A percentile compares a stretch with the other conserved stretches of the same genome.
These are phyloP conservation scores for Osmozyma mogii DNA, from an alignment of 805 yeast species.

Conservation along the genomic window DNA sequence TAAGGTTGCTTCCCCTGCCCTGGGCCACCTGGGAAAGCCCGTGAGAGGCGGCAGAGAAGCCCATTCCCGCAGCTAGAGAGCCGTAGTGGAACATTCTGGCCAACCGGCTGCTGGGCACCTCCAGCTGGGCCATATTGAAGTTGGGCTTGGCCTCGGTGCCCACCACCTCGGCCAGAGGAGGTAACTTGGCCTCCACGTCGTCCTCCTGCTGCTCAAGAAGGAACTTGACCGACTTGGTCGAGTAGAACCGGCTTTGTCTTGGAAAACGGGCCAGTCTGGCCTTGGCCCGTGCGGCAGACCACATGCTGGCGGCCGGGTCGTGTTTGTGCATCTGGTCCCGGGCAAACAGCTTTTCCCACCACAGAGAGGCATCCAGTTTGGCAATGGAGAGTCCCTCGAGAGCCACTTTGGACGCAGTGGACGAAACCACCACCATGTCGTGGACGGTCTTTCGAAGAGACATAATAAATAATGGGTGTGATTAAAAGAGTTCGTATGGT, in stretches of 20 bases:
- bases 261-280: constrained; percentile 1
- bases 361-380: constrained; percentile 12
- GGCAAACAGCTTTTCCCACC: constrained; percentile 16
- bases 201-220: no score
- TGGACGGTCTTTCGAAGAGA: constrained; percentile 11
- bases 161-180: constrained; percentile 10
- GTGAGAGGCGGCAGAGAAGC: constrained; percentile 74
- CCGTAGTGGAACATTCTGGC: constrained; percentile 92
- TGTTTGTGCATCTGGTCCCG: constrained; percentile 13
- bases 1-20: constrained; percentile 37
- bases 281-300: constrained; percentile 11
- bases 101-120: constrained; percentile 83
- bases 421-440: constrained; percentile 20
- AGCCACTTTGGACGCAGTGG: constrained; percentile 16
- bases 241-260: constrained; percentile 4
- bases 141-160: constrained; percentile 17
- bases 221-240: constrained; percentile 3
- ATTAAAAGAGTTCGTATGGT: neutral
- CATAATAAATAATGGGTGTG: constrained; percentile 3
- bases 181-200: no score
- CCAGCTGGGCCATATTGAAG: constrained; percentile 48
- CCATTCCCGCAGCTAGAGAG: constrained; percentile 83
- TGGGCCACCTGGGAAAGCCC: constrained; percentile 61
- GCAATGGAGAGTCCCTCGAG: constrained; percentile 12
- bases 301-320: constrained; percentile 18